phyloP scores from a whole-genome alignment of 2,329 filamentous ascomycete genomes.

The Cladophialophora exuberans region DNA sequence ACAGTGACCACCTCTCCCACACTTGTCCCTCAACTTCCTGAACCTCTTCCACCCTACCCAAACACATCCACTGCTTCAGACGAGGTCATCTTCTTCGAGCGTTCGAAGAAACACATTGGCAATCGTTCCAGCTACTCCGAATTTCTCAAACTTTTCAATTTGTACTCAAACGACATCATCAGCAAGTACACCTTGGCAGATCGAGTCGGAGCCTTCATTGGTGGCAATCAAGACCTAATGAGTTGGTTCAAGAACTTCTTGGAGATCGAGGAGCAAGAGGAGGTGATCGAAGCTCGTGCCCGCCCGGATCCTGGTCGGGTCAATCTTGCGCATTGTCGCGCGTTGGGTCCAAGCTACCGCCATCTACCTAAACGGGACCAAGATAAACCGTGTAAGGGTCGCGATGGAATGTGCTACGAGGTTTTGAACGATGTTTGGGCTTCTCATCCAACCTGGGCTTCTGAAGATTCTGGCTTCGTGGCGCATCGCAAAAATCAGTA shows the following conservation, averaged over 20 bases:
- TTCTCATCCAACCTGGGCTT: conserved; percentile 97
- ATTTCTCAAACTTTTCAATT: conserved; percentile 94
- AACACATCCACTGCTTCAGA: conserved; percentile 76
- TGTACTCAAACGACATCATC: conserved; percentile 91
- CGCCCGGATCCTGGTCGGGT: conserved; percentile 77
- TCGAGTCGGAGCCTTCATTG: conserved; percentile 83
- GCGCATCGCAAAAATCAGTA: conserved; percentile 96
- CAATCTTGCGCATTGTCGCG: conserved; percentile 93
- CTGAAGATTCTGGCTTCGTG: conserved; percentile 96
- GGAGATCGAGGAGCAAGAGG: conserved; percentile 74
- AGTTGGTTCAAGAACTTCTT: conserved; percentile 85
- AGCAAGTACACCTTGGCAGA: conserved; percentile 81
- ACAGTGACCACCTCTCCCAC: conserved; percentile 72
- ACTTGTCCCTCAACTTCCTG: conserved; percentile 82
- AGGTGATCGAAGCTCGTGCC: conserved; percentile 76
- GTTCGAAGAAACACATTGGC: conserved; percentile 92
- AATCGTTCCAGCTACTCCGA: conserved; percentile 93
- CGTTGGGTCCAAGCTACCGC: conserved; percentile 93
- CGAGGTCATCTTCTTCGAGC: conserved; percentile 91
- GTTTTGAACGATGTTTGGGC: conserved; percentile 98
- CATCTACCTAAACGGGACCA: conserved; percentile 88
- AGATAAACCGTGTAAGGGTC: conserved; percentile 87
- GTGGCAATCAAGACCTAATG: conserved; percentile 86
- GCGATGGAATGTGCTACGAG: conserved; percentile 89
- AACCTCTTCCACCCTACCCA: conserved; percentile 78